Base-by-base conservation (phyloP, 2,329 filamentous ascomycete genomes). In the Drechslerella coelobrocha region DNA sequence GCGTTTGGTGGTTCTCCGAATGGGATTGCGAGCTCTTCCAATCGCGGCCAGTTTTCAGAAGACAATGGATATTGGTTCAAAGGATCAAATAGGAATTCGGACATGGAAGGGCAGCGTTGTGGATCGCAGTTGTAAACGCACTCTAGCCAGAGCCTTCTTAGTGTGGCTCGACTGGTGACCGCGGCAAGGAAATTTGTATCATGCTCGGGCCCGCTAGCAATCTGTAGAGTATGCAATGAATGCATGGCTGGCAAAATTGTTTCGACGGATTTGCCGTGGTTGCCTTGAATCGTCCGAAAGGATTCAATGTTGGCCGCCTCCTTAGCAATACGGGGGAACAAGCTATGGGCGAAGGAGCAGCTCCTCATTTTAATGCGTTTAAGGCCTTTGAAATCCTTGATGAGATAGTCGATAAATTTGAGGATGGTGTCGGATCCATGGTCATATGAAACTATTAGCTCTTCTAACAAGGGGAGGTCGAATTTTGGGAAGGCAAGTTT, bases 111-210 rank as follows among this genome's bases (percentile, higher is more conserved):
- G 43, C 62, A 68, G 5, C 4, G 17, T 14, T 61, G 51, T 24
- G 62, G 54, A 21, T 60, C 50, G 12, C 62, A 68, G 19, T 55
- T 34, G 6, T 47, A 21, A 4, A 48, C 43, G 41, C 55, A 68
- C 17, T 53, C 55, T 26, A 68, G 31, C 62, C 55, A 68, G 12
- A 68, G 41, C 19, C 55, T 48, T 29, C 43, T 54, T 1, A 61
- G 19, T 12, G 62, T 53, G 1, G 26, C 4, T 2, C 55, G 45
- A 52, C 61, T 3, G 61, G 37, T 14, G 47, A 27, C 53, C 53
- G 34, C 53, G 12, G 43, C 53, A 17, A 56, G 47, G 14, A 34
- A 56, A n/a, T 21, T 39, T 9, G 39, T 59, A 52, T 47, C 60
- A 47, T 12, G 27, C 24, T 37, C n/a, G n/a, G n/a, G n/a, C 6